Base-by-base conservation (phyloP, 495 filamentous ascomycete species). In the Penicillium atrosanguineum region DNA sequence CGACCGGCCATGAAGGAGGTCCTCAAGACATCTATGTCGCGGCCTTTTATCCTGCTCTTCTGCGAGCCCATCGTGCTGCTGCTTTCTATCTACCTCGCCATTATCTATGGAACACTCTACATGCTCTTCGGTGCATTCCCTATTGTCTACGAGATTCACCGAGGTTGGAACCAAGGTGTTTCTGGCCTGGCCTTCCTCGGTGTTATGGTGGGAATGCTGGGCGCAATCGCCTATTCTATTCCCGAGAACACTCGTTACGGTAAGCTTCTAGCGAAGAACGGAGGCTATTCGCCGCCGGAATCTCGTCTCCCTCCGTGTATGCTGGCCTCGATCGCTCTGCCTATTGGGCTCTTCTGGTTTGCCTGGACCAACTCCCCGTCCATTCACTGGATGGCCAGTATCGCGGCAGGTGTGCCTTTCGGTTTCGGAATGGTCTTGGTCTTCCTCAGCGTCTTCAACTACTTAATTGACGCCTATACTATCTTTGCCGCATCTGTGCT, bases 81-180 rank as follows among this genome's bases (percentile, higher is more conserved):
- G 6, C 77, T 85, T 15, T 83, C 80, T 7, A 57, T 87, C 9
- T 90, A 90, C 67, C 78, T 89, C 55, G 79, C 85, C 15, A 79
- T 88, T 50, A 75, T 82, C 21, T 90, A 89, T 58, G 83, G 86
- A 1, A 82, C 87, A 15, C 72, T 90, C 5, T 92, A 91, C 67
- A 79, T 92, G 44, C 77, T 91, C 19, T 94, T 95, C 72, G 83
- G 88, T 23, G 87, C 87, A 14, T 73, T 65, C 52, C 90, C 90
- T 1, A 84, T 92, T 44, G 83, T 94, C 34, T 94, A 89, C 67
- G 70, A 77, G 15, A 64, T 85, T 19, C 67, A 86, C 52, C 85
- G 89, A 9, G 82, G 82, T 42, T 94, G 89, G 90, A 76, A 74
- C 14, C 72, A 82, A n/a, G 83, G 86, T 34, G 62, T 87, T 23